Percentiles rank a stretch among this genome's conserved stretches.
Evolutionary conservation across 1,284 basidiomycete species (phyloP).

Genomic region (Trichosporon coremiiforme): DNA sequence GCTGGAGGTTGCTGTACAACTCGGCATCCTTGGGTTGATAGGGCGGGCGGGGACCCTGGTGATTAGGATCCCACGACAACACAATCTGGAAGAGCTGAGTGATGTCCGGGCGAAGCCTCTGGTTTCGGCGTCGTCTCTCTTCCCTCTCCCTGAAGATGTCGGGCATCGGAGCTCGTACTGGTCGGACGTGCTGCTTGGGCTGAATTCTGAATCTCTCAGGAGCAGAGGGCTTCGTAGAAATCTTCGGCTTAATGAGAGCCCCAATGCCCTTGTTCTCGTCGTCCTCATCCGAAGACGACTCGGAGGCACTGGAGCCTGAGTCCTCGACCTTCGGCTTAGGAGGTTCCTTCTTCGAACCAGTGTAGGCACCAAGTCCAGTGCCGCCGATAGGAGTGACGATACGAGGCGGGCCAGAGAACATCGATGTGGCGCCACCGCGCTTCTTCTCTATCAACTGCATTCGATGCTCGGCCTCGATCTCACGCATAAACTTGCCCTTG

Average conservation of each 20-base stretch:
- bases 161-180: constrained; percentile 34
- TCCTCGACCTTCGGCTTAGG: constrained; percentile 32
- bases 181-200: constrained; percentile 61
- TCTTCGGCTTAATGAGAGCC: constrained; percentile 62
- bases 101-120: constrained; percentile 80
- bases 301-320: constrained; percentile 50
- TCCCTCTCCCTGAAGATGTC: constrained; percentile 50
- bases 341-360: constrained; percentile 30
- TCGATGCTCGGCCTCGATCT: constrained; percentile 44
- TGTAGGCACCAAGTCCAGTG: constrained; percentile 49
- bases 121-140: constrained; percentile 65
- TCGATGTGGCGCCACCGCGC: constrained; percentile 29
- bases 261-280: constrained; percentile 64
- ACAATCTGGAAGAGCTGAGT: constrained; percentile 76
- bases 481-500: constrained; percentile 49
- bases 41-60: constrained; percentile 62
- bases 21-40: constrained; percentile 61
- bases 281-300: constrained; percentile 61
- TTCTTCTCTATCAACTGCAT: constrained; percentile 25
- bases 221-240: constrained; percentile 53
- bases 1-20: constrained; percentile 47
- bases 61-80: constrained; percentile 82
- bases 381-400: constrained; percentile 28
- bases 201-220: constrained; percentile 57
- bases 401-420: not conserved